Percentiles rank a stretch among this genome's conserved stretches.
phyloP scores from a whole-genome alignment of 2,329 filamentous ascomycete species.

The Stachybotrys echinatus region DNA sequence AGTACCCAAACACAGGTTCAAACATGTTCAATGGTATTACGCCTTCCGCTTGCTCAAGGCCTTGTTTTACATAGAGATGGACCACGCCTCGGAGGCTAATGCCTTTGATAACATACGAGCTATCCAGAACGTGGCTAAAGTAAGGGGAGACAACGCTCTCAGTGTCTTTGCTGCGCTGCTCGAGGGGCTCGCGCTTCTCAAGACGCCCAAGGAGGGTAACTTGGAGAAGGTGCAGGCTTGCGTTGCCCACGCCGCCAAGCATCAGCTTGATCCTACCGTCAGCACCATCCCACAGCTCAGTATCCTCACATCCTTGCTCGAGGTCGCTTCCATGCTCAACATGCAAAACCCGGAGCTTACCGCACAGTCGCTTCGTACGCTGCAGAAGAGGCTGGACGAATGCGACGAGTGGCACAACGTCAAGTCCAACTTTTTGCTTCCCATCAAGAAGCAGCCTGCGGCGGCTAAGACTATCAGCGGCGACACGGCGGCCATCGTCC shows the following conservation, averaged over 20 bases:
- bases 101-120: conserved; percentile 65
- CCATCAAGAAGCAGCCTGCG: conserved; percentile 46
- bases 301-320: conserved; percentile 60
- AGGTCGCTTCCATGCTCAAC: conserved; percentile 64
- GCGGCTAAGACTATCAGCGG: conserved; percentile 46
- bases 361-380: conserved; percentile 52
- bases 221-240: conserved; percentile 68
- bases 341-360: conserved; percentile 54
- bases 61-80: conserved; percentile 59
- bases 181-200: conserved; percentile 65
- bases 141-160: conserved; percentile 57
- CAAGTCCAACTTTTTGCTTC: conserved; percentile 46
- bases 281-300: conserved; percentile 57
- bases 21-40: conserved; percentile 69
- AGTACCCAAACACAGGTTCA: conserved; percentile 38
- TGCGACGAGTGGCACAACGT: conserved; percentile 43
- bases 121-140: conserved; percentile 54
- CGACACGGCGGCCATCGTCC: conserved; percentile 52
- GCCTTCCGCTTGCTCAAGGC: conserved; percentile 71
- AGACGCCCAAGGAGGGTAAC: conserved; percentile 57
- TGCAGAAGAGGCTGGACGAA: conserved; percentile 60
- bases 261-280: conserved; percentile 61
- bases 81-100: conserved; percentile 54
- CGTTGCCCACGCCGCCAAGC: conserved; percentile 67
- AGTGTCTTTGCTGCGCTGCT: conserved; percentile 61